Evolutionary conservation across 192 early-diverging fungal genomes (phyloP).

Genomic region (Gryganskiella cystojenkinii): DNA sequence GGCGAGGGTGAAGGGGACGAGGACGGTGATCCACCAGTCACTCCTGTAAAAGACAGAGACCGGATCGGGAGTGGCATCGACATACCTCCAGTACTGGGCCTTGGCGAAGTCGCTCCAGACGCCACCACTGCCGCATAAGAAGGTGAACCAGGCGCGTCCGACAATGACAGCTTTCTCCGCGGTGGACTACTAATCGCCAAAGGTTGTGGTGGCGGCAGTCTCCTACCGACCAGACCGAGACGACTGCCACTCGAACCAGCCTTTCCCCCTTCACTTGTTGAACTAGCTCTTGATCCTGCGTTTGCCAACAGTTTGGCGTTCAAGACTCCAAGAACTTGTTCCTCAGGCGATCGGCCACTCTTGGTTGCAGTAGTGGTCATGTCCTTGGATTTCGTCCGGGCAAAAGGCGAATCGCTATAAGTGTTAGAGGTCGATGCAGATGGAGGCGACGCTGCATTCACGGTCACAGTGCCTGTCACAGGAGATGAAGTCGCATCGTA

Average conservation of each 20-base stretch:
- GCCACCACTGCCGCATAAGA: constrained; percentile 45
- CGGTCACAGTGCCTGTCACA: constrained; percentile 24
- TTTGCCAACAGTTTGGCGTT: constrained; percentile 28
- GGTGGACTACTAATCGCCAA: neutral
- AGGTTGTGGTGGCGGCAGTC: neutral
- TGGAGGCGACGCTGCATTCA: constrained; percentile 18
- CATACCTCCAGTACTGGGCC: constrained; percentile 17
- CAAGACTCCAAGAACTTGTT: constrained; percentile 38
- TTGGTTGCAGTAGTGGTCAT: neutral
- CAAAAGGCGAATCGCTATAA: neutral
- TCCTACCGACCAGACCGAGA: neutral
- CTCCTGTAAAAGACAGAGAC: neutral
- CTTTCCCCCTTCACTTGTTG: neutral
- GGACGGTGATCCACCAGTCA: neutral
- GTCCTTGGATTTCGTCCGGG: neutral
- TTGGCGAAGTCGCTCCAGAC: constrained; percentile 30
- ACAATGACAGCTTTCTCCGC: neutral
- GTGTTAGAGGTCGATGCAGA: neutral
- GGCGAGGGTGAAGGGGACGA: neutral
- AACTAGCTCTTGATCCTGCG: constrained; percentile 5
- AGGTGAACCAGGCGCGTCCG: constrained; percentile 29
- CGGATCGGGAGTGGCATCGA: neutral
- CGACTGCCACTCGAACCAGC: neutral
- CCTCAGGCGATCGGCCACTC: constrained; percentile 34
- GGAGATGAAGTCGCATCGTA: neutral